phyloP scores from a whole-genome alignment of 2,329 filamentous ascomycete species.

The Monosporascus ibericus region DNA sequence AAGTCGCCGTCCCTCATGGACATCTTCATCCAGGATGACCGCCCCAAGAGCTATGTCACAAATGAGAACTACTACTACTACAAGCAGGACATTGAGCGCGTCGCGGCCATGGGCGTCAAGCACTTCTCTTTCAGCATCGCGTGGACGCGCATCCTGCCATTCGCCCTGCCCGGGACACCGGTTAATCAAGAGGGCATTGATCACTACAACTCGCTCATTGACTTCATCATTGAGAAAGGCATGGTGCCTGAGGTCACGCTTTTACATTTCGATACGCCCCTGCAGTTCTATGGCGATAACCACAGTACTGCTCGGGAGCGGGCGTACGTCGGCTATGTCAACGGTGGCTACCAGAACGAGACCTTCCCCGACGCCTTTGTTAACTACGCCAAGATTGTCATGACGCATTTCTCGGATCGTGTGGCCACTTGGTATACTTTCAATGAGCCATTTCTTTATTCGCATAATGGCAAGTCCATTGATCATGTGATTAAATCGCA shows the following conservation, averaged over 20 bases:
- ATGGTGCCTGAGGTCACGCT: slow-evolving; percentile 43
- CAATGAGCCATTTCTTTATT: slow-evolving; percentile 43
- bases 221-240: slow-evolving; percentile 41
- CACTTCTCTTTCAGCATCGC: slow-evolving; percentile 48
- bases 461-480: slow-evolving; percentile 31
- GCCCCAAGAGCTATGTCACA: slow-evolving; percentile 27
- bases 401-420: slow-evolving; percentile 44
- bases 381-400: slow-evolving; percentile 46
- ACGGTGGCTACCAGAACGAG: slow-evolving; percentile 38
- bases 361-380: slow-evolving; percentile 45
- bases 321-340: slow-evolving; percentile 31
- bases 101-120: slow-evolving; percentile 44
- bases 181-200: slow-evolving; percentile 44
- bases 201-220: slow-evolving; percentile 49
- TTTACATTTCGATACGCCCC: slow-evolving; percentile 42
- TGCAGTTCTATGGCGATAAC: slow-evolving; percentile 34
- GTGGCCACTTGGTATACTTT: slow-evolving; percentile 48
- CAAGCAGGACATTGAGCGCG: slow-evolving; percentile 48
- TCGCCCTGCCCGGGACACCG: slow-evolving; percentile 41
- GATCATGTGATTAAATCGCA: slow-evolving; percentile 41
- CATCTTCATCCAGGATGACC: slow-evolving; percentile 10
- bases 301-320: slow-evolving; percentile 8
- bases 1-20: slow-evolving; percentile 38
- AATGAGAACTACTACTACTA: slow-evolving; percentile 50
- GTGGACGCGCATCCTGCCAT: slow-evolving; percentile 48